Evolutionary conservation across 495 filamentous ascomycete species (phyloP).

Genomic region (Tricharina praecox): DNA sequence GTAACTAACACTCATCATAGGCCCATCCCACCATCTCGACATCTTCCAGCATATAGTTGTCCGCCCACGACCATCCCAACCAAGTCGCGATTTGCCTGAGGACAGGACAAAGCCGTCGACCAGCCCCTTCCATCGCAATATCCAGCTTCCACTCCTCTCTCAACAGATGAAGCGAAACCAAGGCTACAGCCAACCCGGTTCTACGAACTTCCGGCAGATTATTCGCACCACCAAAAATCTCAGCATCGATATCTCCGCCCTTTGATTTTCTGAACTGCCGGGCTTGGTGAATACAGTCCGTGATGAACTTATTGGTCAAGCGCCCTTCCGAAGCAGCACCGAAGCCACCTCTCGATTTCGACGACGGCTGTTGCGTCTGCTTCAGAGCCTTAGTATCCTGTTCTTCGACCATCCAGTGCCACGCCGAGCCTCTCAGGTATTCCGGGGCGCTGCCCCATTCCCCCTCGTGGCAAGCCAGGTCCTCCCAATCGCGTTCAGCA

Average conservation of each 20-base stretch:
- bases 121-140: slow-evolving; percentile 38
- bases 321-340: slow-evolving; percentile 3
- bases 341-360: not conserved
- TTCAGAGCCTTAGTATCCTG: slow-evolving; percentile 29
- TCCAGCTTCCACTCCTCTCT: slow-evolving; percentile 80
- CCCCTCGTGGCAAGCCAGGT: slow-evolving; percentile 41
- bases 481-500: slow-evolving; percentile 42
- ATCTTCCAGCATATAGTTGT: slow-evolving; percentile 56
- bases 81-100: slow-evolving; percentile 67
- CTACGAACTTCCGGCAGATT: slow-evolving; percentile 14
- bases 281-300: slow-evolving; percentile 26
- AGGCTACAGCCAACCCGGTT: slow-evolving; percentile 37
- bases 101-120: slow-evolving; percentile 45
- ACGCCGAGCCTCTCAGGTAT: slow-evolving; percentile 51
- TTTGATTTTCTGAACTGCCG: slow-evolving; percentile 42
- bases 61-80: slow-evolving; percentile 69
- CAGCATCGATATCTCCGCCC: slow-evolving; percentile 28
- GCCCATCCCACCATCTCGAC: slow-evolving; percentile 42
- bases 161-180: slow-evolving; percentile 67
- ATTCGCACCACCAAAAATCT: slow-evolving; percentile 12
- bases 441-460: slow-evolving; percentile 40
- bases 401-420: slow-evolving; percentile 54
- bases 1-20: slow-evolving; percentile 37
- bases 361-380: not conserved
- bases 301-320: slow-evolving; percentile 23